Evolutionary conservation across 2,329 filamentous ascomycete genomes (phyloP), one percentile per base, ranked within the genome.

Genomic region (Penicillium sumatraense): DNA sequence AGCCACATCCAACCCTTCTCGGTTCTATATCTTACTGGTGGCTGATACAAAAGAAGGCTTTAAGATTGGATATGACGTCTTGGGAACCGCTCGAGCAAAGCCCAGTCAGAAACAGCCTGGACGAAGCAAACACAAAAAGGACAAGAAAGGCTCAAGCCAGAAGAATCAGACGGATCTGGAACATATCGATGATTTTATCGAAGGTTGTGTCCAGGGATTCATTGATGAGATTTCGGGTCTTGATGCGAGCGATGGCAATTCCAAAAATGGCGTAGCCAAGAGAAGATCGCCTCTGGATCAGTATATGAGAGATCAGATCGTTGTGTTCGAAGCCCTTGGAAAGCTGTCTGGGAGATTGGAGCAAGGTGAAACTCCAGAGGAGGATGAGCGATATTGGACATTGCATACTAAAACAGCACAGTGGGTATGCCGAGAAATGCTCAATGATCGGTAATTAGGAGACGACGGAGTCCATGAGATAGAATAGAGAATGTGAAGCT

Each of bases 301-400:
- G 63, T 75, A 78, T 57, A 77, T 85, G 78, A 72, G 81, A 40
- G 85, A 87, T 67, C 84, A 87, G 62, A 60, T 87, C 23, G 80
- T 86, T 1, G 75, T 87, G 0, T 87, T 85, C 54, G 82, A 86
- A 63, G 81, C 81, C 14, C 68, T 87, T 18, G 81, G 82, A 9
- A 3, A 4, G 61, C 67, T 64, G n/a, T 65, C 68, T 27, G 26
- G 26, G 38, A 47, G 21, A 5, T 23, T 20, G 40, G 27, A 55
- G 6, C 61, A 53, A 53, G 54, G 27, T 8, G 21, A 23, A 11
- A 21, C 42, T 38, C 23, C 23, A 5, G 24, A 49, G 18, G 69
- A 70, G 53, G 68, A 69, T 36, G 62, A 68, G 38, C 56, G 60
- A 51, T 67, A 69, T 49, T 70, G 67, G 69, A 76, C 71, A 60